Conservation (phyloP, 2,329 filamentous ascomycete species). For the Fusarium hostae region DNA sequence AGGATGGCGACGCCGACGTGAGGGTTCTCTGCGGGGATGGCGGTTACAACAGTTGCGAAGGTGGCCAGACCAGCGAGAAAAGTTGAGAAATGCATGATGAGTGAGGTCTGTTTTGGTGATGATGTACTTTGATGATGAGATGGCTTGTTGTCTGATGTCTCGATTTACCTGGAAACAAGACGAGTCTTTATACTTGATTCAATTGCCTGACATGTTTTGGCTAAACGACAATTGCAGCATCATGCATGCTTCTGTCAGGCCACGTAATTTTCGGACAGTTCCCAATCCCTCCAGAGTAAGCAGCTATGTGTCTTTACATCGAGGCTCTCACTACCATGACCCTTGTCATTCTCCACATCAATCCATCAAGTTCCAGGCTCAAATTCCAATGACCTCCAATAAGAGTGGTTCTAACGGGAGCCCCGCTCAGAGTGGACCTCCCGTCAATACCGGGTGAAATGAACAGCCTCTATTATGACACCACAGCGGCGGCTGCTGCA, state of each 20-base stretch:
- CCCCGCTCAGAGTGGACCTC: not conserved
- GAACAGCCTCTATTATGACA: not conserved
- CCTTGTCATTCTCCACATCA: not conserved
- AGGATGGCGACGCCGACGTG: constrained; percentile 10
- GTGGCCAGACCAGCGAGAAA: not conserved
- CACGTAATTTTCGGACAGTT: not conserved
- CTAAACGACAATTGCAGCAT: not conserved
- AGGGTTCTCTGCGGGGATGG: not conserved
- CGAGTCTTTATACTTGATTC: not conserved
- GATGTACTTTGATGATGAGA: too few relatives aligned
- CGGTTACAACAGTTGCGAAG: not conserved
- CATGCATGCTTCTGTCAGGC: not conserved
- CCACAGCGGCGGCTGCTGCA: not conserved
- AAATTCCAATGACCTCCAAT: not conserved
- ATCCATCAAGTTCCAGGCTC: not conserved
- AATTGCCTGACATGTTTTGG: too few relatives aligned
- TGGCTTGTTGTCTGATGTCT: not conserved
- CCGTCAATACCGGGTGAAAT: not conserved
- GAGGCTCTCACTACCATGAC: rapidly evolving
- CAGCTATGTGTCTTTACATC: not conserved
- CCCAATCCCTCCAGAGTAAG: not conserved
- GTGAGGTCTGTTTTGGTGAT: not conserved
- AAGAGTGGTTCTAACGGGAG: not conserved
- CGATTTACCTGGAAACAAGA: too few relatives aligned
- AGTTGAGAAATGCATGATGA: constrained; percentile 11